Evolutionary conservation across 352 stramenopile species (phyloP).

Genomic region (Phytopythium vexans): DNA sequence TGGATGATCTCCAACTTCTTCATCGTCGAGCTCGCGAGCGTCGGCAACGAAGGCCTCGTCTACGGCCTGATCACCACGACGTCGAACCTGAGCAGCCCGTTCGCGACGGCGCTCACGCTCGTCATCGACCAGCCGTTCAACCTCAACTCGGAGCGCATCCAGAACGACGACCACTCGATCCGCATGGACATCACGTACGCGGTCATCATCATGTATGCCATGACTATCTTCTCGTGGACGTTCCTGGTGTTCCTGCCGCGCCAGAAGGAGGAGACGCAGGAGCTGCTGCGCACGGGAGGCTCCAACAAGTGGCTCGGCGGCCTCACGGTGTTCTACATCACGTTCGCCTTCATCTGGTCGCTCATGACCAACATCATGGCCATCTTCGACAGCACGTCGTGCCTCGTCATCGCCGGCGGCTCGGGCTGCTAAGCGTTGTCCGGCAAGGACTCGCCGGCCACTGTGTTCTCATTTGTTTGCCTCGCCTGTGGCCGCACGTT

Average conservation of each 20-base stretch:
- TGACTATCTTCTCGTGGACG: constrained; percentile 23
- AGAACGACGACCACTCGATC: constrained; percentile 22
- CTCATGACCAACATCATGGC: constrained; percentile 34
- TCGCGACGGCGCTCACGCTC: constrained; percentile 25
- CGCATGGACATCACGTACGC: constrained; percentile 29
- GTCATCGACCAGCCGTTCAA: constrained; percentile 23
- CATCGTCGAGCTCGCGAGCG: constrained; percentile 22
- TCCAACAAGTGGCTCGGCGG: constrained; percentile 22
- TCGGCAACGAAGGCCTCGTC: constrained; percentile 22
- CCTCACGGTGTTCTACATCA: constrained; percentile 24
- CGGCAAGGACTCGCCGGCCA: too few relatives aligned
- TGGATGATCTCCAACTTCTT: constrained; percentile 20
- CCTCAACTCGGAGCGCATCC: constrained; percentile 15
- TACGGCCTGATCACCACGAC: constrained; percentile 28
- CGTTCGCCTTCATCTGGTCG: constrained; percentile 40
- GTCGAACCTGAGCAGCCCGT: constrained; percentile 22
- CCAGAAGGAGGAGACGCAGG: constrained; percentile 4
- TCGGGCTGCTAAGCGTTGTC: constrained; percentile 14
- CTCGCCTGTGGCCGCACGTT: too few relatives aligned
- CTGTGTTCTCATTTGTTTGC: too few relatives aligned
- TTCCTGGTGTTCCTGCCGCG: constrained; percentile 7
- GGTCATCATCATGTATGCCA: constrained; percentile 25
- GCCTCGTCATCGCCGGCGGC: constrained; percentile 22
- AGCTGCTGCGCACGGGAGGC: constrained; percentile 4
- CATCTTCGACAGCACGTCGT: constrained; percentile 34